Base-by-base conservation (phyloP, 2,329 filamentous ascomycete genomes). In the Nakataea oryzae region DNA sequence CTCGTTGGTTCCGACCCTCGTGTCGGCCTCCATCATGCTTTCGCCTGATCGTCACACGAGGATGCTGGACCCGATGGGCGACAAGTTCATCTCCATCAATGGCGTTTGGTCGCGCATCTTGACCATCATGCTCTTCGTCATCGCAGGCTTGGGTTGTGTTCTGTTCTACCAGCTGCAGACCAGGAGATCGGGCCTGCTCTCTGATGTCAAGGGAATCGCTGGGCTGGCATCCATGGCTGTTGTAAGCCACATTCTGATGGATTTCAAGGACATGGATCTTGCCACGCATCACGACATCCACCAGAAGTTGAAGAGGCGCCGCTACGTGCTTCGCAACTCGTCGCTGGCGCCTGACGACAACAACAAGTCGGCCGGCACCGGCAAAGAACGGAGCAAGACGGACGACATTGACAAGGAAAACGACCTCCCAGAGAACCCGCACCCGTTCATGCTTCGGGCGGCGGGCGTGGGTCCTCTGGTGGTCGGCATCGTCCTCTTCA, bases 191-290 rank as follows among this genome's bases (percentile, higher is more conserved):
- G 88, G 88, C 0, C 76, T 91, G 21, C 72, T 85, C 3, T 83
- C 83, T 7, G 86, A 91, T 69, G 87, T 89, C 8, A 86, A 85
- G 66, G 88, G 88, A 7, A 89, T 91, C 60, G 87, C 88, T 1
- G 88, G 88, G 1, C 79, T 91, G 50, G 88, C 88, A 7, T 85
- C 87, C 62, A 90, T 91, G 87, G 88, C 88, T 12, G 88, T 89
- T 3, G 83, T 84, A 64, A 86, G 82, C 65, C 88, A 91, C 66
- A 89, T 91, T 70, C 75, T 91, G 65, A 86, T 85, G 73, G 88
- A 91, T 69, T 91, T 91, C 69, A 85, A 85, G 65, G 86, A 86
- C 62, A 83, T 89, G 74, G 88, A 91, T 69, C 83, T 84, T 1
- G 86, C 84, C 9, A 84, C 80, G 5, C 84, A 87, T 61, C 76